Evolutionary conservation across 768 basidiomycete genomes (phyloP), one percentile per base, ranked within the genome.

Genomic region (Macrolepiota dolichaula): DNA sequence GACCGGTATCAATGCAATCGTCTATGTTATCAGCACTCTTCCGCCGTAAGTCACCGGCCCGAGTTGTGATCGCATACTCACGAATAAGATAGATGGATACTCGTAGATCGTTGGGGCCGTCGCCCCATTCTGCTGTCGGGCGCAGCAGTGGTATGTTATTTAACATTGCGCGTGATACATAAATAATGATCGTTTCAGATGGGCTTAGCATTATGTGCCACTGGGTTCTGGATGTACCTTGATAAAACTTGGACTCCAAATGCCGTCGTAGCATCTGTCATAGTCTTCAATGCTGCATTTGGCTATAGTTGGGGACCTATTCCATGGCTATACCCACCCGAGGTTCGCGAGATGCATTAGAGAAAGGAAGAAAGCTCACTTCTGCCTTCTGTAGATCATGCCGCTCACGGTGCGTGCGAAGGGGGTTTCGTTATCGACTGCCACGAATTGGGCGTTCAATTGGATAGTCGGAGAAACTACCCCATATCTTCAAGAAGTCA

Each of bases 211-310:
- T 78, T 96, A 5, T 81, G 82, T 13, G 77, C 88, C 17, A 91
- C 89, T 2, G 94, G 94, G 24, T 94, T 86, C 83, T 95, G 89
- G 84, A 90, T 96, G 82, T 91, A 89, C 67, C 80, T 95, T 29
- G 92, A 94, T 69, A 81, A 90, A 29, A 77, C 88, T 0, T 81
- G 82, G 65, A 96, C 94, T 1, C 91, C 94, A 0, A 81, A 84
- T 51, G 92, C 87, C 37, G 94, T 95, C n/a, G 94, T 96, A 4
- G 70, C 79, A 2, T 92, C 88, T 62, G 94, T 96, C 6, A 86
- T 96, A 57, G 75, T 92, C 53, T 96, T 87, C 81, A 96, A 96
- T 62, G 92, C 92, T 32, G 89, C 89, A n/a, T 94, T 94, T 68
- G 94, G 94, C 15, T 92, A 88, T 67, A 90, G 86, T 66, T 92